These are phyloP conservation scores for Fusarium irregulare DNA, from an alignment of 2,329 filamentous ascomycete species.

Conservation along the genomic window DNA sequence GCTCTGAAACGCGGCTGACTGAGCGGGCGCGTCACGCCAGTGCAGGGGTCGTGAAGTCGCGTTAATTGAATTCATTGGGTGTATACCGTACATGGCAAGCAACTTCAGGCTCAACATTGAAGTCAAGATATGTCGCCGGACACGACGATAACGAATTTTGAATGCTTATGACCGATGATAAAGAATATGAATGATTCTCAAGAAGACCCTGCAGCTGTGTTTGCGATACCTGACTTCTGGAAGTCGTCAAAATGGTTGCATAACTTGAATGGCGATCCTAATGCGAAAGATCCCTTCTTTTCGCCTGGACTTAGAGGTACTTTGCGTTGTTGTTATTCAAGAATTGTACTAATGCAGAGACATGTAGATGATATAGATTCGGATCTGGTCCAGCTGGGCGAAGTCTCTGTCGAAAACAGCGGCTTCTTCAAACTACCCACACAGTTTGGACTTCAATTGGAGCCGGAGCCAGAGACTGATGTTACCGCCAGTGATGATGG, in stretches of 20 bases:
- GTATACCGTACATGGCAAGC: background rate
- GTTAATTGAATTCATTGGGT: conserved; percentile 26
- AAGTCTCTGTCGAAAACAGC: conserved; percentile 39
- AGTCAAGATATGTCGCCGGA: background rate
- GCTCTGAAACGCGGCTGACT: conserved; percentile 24
- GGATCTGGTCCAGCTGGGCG: conserved; percentile 31
- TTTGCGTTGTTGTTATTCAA: background rate
- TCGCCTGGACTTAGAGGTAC: conserved; percentile 52
- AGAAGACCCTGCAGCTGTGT: conserved; percentile 65
- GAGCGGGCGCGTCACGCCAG: conserved; percentile 39
- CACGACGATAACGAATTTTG: conserved; percentile 22
- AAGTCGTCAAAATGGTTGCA: conserved; percentile 63
- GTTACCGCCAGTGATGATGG: conserved; percentile 5
- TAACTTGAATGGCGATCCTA: conserved; percentile 33
- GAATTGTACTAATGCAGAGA: background rate
- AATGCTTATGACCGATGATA: background rate
- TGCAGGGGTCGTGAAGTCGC: conserved; percentile 1
- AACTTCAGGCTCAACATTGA: background rate
- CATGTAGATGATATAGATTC: conserved; percentile 26
- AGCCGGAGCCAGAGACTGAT: conserved; percentile 17
- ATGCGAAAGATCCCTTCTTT: conserved; percentile 56
- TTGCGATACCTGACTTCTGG: conserved; percentile 72
- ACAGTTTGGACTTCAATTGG: conserved; percentile 22
- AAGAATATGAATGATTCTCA: conserved; percentile 52
- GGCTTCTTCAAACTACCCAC: conserved; percentile 49